phyloP scores from a whole-genome alignment of 1,284 basidiomycete species.

The Ceratobasidium papillatum region DNA sequence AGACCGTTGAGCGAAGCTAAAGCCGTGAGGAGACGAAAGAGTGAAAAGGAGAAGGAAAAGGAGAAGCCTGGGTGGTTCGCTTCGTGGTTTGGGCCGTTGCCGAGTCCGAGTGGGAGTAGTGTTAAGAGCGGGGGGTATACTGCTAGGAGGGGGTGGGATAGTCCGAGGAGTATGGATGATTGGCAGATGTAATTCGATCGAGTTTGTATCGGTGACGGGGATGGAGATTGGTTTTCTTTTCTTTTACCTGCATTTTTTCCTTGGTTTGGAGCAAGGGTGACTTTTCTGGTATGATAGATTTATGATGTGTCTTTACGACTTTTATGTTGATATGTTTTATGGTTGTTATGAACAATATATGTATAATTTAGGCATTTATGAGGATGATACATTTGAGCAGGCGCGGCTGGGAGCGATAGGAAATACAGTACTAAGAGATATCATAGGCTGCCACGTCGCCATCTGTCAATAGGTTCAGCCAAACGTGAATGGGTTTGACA shows the following conservation, averaged over 20 bases:
- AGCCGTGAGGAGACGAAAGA: conserved; percentile 9
- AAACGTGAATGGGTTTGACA: too few relatives aligned
- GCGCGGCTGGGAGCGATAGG: too few relatives aligned
- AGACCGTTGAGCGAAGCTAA: conserved; percentile 33
- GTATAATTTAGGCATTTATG: conserved; percentile 28
- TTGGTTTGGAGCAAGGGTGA: background rate
- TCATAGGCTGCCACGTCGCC: too few relatives aligned
- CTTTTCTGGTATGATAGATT: conserved; percentile 9
- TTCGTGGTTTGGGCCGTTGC: conserved; percentile 35
- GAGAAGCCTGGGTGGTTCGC: conserved; percentile 36
- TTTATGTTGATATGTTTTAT: background rate
- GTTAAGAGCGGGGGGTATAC: background rate
- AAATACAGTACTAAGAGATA: too few relatives aligned
- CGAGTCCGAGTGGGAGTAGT: background rate
- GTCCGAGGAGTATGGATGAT: conserved; percentile 38
- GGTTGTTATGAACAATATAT: conserved; percentile 7
- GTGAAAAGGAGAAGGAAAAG: conserved; percentile 24
- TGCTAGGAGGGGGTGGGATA: conserved; percentile 28
- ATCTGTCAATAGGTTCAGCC: too few relatives aligned
- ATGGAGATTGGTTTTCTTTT: too few relatives aligned
- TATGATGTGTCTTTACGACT: background rate
- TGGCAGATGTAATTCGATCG: conserved; percentile 26
- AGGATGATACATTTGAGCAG: conserved; percentile 1
- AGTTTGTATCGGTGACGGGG: too few relatives aligned
- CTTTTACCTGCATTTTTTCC: background rate